Evolutionary conservation across 2,329 filamentous ascomycete species (phyloP).

Genomic region (Sporothrix euskadiensis): DNA sequence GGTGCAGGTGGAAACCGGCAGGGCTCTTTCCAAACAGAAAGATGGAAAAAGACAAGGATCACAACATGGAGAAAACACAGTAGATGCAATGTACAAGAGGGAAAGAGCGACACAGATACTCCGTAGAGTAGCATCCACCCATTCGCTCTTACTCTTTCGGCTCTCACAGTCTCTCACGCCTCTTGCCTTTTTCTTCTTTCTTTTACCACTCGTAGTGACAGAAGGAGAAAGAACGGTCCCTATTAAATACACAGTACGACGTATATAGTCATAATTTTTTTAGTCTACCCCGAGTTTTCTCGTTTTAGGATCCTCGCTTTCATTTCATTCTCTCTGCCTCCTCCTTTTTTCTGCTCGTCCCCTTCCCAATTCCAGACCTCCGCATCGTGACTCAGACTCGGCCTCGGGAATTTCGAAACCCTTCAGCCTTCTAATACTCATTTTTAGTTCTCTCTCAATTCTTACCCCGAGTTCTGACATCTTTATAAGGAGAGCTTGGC

Average conservation of each 20-base stretch:
- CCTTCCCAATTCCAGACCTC: background rate
- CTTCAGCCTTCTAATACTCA: background rate
- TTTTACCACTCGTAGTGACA: background rate
- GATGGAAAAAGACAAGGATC: background rate
- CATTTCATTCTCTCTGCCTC: background rate
- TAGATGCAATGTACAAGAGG: background rate
- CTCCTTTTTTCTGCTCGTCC: background rate
- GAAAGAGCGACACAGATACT: background rate
- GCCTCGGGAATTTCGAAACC: constrained; percentile 6
- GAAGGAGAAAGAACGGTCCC: constrained; percentile 1
- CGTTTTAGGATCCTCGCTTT: constrained; percentile 7
- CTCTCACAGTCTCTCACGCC: background rate
- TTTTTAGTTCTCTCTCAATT: background rate
- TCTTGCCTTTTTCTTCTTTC: background rate
- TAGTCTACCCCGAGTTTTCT: constrained; percentile 22
- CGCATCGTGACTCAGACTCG: constrained; percentile 26
- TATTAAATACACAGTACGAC: background rate
- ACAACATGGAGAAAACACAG: background rate
- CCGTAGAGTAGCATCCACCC: background rate
- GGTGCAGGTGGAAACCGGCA: background rate
- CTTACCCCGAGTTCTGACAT: background rate
- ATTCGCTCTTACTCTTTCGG: background rate
- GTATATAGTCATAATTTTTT: constrained; percentile 17
- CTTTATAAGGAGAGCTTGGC: background rate
- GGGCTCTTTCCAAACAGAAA: background rate